phyloP scores from a whole-genome alignment of 148 eudicot species.

The Silene conica region DNA sequence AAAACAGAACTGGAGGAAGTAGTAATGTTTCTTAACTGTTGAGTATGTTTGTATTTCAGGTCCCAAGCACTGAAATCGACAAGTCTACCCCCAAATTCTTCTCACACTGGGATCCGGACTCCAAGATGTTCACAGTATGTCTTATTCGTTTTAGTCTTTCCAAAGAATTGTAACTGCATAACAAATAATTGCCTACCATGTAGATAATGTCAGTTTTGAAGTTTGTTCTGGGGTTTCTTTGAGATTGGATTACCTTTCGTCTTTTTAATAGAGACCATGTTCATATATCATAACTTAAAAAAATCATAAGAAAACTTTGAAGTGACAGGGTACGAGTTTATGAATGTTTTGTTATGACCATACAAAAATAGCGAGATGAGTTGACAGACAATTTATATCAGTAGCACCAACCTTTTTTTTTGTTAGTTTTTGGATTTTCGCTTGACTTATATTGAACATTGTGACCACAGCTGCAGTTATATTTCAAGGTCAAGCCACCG shows the following conservation, averaged over 20 bases:
- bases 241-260: neutral
- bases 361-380: neutral
- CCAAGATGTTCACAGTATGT: slow-evolving; percentile 89
- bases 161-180: neutral
- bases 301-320: neutral
- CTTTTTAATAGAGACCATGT: too few relatives aligned
- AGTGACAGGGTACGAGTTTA: neutral
- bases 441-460: neutral
- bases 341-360: neutral
- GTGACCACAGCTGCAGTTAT: slow-evolving; percentile 71
- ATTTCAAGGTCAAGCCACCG: slow-evolving; percentile 91
- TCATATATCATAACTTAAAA: neutral
- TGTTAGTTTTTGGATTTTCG: neutral
- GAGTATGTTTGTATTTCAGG: slow-evolving; percentile 37
- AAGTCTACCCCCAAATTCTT: slow-evolving; percentile 94
- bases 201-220: too few relatives aligned
- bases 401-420: neutral
- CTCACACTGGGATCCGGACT: slow-evolving; percentile 99
- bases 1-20: neutral
- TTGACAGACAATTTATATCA: neutral
- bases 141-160: neutral
- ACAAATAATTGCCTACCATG: neutral
- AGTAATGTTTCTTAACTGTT: neutral
- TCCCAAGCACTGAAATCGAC: slow-evolving; percentile 95
- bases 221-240: neutral